These are phyloP conservation scores for Moesziomyces sp. DNA, from an alignment of 1,284 basidiomycete species.

Conservation along the genomic window DNA sequence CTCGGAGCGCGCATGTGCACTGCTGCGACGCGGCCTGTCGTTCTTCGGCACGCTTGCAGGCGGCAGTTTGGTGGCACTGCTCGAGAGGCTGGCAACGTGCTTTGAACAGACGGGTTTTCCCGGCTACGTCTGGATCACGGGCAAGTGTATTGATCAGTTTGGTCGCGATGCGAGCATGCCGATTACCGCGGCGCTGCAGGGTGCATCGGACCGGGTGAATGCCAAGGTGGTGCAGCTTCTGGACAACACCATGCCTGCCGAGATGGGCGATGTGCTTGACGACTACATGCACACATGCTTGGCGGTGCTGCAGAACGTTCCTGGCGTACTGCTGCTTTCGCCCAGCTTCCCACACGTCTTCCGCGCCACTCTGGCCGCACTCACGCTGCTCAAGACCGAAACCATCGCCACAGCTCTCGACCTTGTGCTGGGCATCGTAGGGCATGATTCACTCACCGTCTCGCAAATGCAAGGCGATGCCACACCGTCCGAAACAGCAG, in stretches of 20 bases:
- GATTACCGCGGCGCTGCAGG: conserved; percentile 43
- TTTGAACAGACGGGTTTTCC: conserved; percentile 87
- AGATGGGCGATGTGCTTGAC: conserved; percentile 77
- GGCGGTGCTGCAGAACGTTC: conserved; percentile 77
- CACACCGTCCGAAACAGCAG: conserved; percentile 72
- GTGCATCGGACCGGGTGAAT: conserved; percentile 54
- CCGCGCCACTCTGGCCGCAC: conserved; percentile 48
- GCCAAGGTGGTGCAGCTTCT: conserved; percentile 50
- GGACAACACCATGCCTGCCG: conserved; percentile 42
- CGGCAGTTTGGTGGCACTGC: conserved; percentile 77
- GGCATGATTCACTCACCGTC: conserved; percentile 71
- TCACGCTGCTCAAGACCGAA: conserved; percentile 71
- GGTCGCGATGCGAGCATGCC: conserved; percentile 40
- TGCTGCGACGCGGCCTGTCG: conserved; percentile 83
- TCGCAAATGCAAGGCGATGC: conserved; percentile 39
- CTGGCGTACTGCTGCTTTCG: conserved; percentile 76
- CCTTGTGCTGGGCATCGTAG: conserved; percentile 78
- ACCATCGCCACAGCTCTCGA: conserved; percentile 84
- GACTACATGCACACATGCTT: conserved; percentile 89
- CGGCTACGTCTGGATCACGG: conserved; percentile 92
- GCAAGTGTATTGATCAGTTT: conserved; percentile 74
- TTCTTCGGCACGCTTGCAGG: conserved; percentile 81
- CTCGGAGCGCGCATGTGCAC: conserved; percentile 86
- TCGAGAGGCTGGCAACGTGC: conserved; percentile 79
- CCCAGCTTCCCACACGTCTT: conserved; percentile 69